Base-by-base conservation (phyloP, 78 protist species). In the Cavenderia fasciculata region DNA sequence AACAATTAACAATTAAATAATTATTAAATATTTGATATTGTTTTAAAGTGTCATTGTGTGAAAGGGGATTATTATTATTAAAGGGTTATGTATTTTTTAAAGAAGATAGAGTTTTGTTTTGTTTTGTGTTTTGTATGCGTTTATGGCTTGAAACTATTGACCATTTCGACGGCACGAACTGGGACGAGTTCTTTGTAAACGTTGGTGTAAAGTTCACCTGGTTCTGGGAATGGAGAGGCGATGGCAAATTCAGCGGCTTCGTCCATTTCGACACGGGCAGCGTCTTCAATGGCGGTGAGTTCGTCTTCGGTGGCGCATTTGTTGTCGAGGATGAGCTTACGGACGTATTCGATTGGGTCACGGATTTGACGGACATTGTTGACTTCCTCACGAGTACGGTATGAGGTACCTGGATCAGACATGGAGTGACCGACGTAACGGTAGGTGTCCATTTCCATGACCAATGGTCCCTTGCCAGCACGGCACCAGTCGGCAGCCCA, bases 391-490 rank as follows among this genome's bases (percentile, higher is more conserved):
- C 96, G 84, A 2, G 94, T 71, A 59, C 98, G 96, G 95, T 97
- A 97, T 8, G 94, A 61, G 59, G 94, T 93, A 72, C 98, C 99
- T 34, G 99, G 99, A 88, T 98, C 99, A 52, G 97, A 93, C 99
- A 98, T 98, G 33, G 97, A 92, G 96, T 98, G 99, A 54, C 99
- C 98, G n/a, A 87, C 87, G 90, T 98, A 98, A 68, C 99, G 98
- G 87, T 98, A 98, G 27, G 99, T 97, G 44, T 93, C 88, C 86
- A 94, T 51, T 86, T 96, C 97, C 47, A 98, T 2, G 36, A 97
- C 74, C 25, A 97, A 16, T 36, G 98, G 98, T 23, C 97, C 98
- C 51, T 96, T 69, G 21, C 89, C 89, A 27, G 75, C 11, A 29
- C 89, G 40, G 31, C 78, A 65, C 69, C 65, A 82, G 14, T 82